phyloP scores from a whole-genome alignment of 352 stramenopile genomes.

The Globisporangium barbulae region DNA sequence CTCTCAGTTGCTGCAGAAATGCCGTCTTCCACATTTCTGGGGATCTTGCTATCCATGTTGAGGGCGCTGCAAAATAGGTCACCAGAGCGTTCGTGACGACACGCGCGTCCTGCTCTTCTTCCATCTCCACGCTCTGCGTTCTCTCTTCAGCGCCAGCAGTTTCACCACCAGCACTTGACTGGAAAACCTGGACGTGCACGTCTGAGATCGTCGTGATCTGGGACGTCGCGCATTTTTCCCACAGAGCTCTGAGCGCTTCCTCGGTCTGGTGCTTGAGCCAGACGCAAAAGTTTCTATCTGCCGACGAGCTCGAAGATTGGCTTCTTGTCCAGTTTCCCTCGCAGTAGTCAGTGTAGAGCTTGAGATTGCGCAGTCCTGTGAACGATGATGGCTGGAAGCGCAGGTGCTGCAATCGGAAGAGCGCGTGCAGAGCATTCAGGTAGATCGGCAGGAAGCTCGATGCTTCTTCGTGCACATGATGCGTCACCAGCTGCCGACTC shows the following conservation, averaged over 20 bases:
- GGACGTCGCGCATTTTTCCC: slow-evolving; percentile 25
- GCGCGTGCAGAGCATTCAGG: slow-evolving; percentile 48
- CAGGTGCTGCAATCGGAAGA: slow-evolving; percentile 51
- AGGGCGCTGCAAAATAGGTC: slow-evolving; percentile 1
- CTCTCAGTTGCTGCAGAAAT: not conserved
- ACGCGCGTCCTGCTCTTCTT: not conserved
- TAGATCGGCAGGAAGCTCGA: slow-evolving; percentile 36
- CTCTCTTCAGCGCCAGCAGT: not conserved
- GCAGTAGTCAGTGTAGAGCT: slow-evolving; percentile 30
- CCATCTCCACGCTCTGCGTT: not conserved
- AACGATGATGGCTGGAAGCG: slow-evolving; percentile 24
- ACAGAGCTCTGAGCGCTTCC: slow-evolving; percentile 34
- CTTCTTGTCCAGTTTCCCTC: not conserved
- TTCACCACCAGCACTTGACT: not conserved
- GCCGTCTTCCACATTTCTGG: slow-evolving; percentile 3
- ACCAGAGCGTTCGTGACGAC: slow-evolving; percentile 4
- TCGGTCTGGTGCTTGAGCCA: slow-evolving; percentile 48
- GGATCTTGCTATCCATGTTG: not conserved
- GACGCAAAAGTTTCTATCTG: slow-evolving; percentile 18
- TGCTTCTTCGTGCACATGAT: slow-evolving; percentile 26
- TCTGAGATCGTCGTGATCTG: slow-evolving; percentile 32
- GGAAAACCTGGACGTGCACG: not conserved
- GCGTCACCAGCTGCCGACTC: slow-evolving; percentile 30
- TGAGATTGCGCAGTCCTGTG: slow-evolving; percentile 40
- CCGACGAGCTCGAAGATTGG: not conserved